Base-by-base conservation (phyloP, 257 asterid species). In the Verbascum thapsus region DNA sequence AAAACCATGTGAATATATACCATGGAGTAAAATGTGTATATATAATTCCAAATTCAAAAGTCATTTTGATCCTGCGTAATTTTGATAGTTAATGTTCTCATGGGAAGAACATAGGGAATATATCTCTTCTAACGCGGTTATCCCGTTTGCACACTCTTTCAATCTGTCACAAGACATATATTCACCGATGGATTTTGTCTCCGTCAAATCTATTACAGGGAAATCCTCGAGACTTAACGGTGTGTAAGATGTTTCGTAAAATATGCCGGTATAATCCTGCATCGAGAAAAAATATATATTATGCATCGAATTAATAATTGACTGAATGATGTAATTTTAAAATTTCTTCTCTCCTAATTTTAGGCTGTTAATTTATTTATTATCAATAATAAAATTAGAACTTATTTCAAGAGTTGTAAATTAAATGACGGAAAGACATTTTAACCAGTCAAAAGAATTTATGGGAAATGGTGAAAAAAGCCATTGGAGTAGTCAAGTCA, bases 391-490 rank as follows among this genome's bases (percentile, higher is more conserved):
- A 40, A 22, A 0, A 17, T 1, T 2, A n/a, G n/a, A n/a, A n/a
- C n/a, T 20, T 13, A 5, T 0, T 3, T 37, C 37, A 5, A 10
- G n/a, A 13, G 17, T 18, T 38, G 32, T 17, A 53, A 42, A 48
- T 5, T 26, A 26, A 26, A 62, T 47, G 23, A 66, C 22, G 77
- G 75, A 58, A 78, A 74, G 77, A 61, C 65, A 63, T 58, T 66
- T 74, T 75, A 63, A 66, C 8, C 80, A 73, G 88, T 82, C 88
- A 82, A 81, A 82, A 82, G 79, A 79, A 73, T 37, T 64, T 51
- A 74, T 82, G 50, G 88, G 72, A 72, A 76, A 73, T 72, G 72
- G 78, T 65, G 83, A 76, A 67, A 74, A 81, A 78, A 76, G 78
- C 44, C 63, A 57, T 15, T 66, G 19, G 50, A 1, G 34, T 70